Base-by-base conservation (phyloP, 148 eudicot species). In the Arctostaphylos glauca region DNA sequence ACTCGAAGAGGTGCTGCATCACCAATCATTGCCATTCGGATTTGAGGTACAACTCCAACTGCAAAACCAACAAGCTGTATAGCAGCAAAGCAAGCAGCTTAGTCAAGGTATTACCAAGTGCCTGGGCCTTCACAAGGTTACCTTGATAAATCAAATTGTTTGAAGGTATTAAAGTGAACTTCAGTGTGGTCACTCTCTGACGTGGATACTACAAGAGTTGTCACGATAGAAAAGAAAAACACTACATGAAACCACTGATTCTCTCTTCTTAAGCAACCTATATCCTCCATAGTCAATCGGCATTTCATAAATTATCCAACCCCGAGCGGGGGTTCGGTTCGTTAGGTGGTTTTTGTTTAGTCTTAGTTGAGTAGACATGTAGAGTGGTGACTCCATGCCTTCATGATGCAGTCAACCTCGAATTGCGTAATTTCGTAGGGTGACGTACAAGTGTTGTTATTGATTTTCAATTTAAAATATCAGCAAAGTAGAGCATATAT, bases 1-100 rank as follows among this genome's bases (percentile, higher is more conserved):
- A 93, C 97, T 78, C 83, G 97, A 59, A 95, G 88, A 84, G 97
- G 97, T 52, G 97, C 98, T 76, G 80, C 80, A 55, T 91, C 91
- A 44, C 97, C 95, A 55, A 92, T 89, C 55, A 92, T 1, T 64
- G 85, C 78, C n/a, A 54, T 80, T 79, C 90, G 86, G 53, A 91
- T 73, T 44, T 38, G 85, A 73, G 93, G 91, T 49, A 95, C 86
- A 23, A 89, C 81, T 86, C 97, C 98, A 77, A 95, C 87, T 73
- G 86, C 53, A 82, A 93, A 92, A 77, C 98, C 98, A 23, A 79
- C 83, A 81, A 95, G 86, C 97, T 93, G 89, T 62, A 82, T 3
- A 71, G 80, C n/a, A 59, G 53, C 48, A 77, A 71, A 74, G 55
- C 43, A 48, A 5, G 52, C 41, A 60, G 25, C 15, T 84, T n/a